Percentiles rank a stretch among this genome's conserved stretches.
Conservation (phyloP, 208 protist species). For the Trypanosoma rangeli region DNA sequence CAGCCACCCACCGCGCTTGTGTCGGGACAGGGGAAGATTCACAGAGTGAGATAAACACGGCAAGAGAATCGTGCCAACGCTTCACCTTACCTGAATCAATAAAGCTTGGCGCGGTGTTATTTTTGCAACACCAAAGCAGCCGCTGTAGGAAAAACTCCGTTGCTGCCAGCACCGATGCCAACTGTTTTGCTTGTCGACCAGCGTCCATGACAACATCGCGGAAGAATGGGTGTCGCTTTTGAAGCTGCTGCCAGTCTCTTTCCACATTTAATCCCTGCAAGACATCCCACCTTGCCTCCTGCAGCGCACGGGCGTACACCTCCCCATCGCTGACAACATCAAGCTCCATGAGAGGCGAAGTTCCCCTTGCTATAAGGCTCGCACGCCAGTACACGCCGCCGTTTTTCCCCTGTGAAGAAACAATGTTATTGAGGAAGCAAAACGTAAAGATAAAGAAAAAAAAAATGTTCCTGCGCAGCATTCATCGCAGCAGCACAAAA, state of each 20-base stretch:
- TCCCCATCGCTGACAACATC: slow-evolving; percentile 22
- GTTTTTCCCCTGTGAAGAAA: neutral
- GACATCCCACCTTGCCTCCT: slow-evolving; percentile 16
- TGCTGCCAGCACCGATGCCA: slow-evolving; percentile 44
- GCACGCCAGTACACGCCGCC: neutral
- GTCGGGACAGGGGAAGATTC: slow-evolving; percentile 51
- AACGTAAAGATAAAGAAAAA: neutral
- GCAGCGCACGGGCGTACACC: slow-evolving; percentile 4
- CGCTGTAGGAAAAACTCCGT: slow-evolving; percentile 37
- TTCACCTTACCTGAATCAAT: slow-evolving; percentile 14
- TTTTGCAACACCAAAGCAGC: slow-evolving; percentile 8
- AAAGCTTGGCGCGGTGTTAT: neutral
- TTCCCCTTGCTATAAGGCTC: neutral
- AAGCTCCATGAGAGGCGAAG: slow-evolving; percentile 18
- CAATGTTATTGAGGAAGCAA: neutral
- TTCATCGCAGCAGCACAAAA: neutral
- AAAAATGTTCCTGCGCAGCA: neutral
- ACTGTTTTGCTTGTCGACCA: slow-evolving; percentile 31
- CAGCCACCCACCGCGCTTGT: slow-evolving; percentile 31
- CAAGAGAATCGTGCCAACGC: slow-evolving; percentile 6
- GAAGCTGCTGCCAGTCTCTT: slow-evolving; percentile 39
- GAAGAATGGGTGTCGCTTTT: slow-evolving; percentile 55
- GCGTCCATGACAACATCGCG: slow-evolving; percentile 62
- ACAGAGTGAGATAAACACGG: slow-evolving; percentile 46
- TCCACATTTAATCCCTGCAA: slow-evolving; percentile 15